Percentiles rank a stretch among this genome's conserved stretches.
phyloP scores from a whole-genome alignment of 805 yeast genomes.

The Lipomyces kockii region DNA sequence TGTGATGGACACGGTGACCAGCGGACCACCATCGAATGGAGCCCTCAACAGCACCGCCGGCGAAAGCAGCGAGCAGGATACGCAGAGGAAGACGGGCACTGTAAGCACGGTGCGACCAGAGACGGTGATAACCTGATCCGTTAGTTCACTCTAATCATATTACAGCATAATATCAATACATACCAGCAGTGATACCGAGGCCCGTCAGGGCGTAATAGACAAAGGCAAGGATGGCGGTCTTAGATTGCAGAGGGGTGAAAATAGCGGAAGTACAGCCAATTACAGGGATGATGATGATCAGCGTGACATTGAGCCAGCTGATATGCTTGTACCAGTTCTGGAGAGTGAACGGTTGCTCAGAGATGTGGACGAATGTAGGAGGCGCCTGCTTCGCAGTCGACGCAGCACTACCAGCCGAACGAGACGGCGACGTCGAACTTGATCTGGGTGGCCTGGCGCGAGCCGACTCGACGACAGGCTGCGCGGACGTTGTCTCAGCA shows the following conservation, averaged over 20 bases:
- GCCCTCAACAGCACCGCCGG: constrained; percentile 77
- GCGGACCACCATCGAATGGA: constrained; percentile 79
- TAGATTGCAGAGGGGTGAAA: constrained; percentile 51
- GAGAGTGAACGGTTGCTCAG: constrained; percentile 77
- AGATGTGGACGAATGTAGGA: constrained; percentile 53
- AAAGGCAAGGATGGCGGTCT: constrained; percentile 60
- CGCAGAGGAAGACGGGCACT: constrained; percentile 53
- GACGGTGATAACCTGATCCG: constrained; percentile 62
- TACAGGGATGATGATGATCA: constrained; percentile 62
- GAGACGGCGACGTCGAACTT: constrained; percentile 14
- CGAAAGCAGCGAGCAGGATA: constrained; percentile 59
- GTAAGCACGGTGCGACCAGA: constrained; percentile 69
- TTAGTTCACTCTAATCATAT: not conserved
- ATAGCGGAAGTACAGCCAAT: constrained; percentile 52
- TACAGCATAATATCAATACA: constrained; percentile 41
- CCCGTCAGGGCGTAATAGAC: constrained; percentile 64
- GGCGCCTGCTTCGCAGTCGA: constrained; percentile 18
- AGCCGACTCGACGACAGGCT: constrained; percentile 1
- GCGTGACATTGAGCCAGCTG: constrained; percentile 71
- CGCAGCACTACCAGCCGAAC: constrained; percentile 8
- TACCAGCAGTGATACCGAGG: constrained; percentile 70
- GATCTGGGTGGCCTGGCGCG: constrained; percentile 9
- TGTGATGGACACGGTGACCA: constrained; percentile 87
- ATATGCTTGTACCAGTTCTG: constrained; percentile 72
- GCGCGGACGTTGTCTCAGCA: constrained; percentile 17